Percentiles rank a stretch among this genome's conserved stretches.
These are phyloP conservation scores for Mediolabrus comicus DNA, from an alignment of 108 stramenopile genomes.

Conservation along the genomic window DNA sequence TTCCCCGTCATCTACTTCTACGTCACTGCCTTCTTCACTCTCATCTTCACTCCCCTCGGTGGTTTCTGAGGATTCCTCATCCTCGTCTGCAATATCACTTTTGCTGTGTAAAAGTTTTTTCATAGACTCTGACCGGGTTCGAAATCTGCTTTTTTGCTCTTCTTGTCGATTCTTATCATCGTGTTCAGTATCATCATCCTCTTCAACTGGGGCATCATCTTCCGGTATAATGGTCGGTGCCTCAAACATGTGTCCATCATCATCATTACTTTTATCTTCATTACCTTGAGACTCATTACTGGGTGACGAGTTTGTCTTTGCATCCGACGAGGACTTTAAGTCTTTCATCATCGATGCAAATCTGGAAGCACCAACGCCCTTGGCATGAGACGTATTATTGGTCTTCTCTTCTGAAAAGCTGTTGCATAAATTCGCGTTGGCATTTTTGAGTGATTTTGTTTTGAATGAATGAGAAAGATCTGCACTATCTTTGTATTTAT, in stretches of 20 bases:
- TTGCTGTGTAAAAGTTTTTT: background rate
- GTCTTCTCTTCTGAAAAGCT: background rate
- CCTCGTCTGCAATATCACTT: background rate
- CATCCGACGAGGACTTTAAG: conserved; percentile 3
- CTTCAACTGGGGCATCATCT: background rate
- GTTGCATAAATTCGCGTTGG: conserved; percentile 2
- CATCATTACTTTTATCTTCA: background rate
- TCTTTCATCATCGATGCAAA: conserved; percentile 20
- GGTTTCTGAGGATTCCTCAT: background rate
- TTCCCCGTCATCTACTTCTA: background rate
- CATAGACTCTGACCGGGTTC: background rate
- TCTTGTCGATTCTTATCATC: background rate
- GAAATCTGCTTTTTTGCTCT: background rate
- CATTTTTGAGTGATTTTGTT: conserved; percentile 6
- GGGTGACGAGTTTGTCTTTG: background rate
- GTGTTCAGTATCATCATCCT: background rate
- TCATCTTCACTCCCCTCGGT: background rate
- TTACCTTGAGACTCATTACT: background rate
- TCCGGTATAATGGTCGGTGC: conserved; percentile 19
- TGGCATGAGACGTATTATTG: background rate
- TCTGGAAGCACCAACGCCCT: background rate
- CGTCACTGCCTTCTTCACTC: background rate
- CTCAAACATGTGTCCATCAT: conserved; percentile 17
- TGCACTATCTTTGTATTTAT: background rate
- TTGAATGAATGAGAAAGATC: conserved; percentile 2